phyloP scores from a whole-genome alignment of 2,329 filamentous ascomycete species.

The Calonectria honghensis region DNA sequence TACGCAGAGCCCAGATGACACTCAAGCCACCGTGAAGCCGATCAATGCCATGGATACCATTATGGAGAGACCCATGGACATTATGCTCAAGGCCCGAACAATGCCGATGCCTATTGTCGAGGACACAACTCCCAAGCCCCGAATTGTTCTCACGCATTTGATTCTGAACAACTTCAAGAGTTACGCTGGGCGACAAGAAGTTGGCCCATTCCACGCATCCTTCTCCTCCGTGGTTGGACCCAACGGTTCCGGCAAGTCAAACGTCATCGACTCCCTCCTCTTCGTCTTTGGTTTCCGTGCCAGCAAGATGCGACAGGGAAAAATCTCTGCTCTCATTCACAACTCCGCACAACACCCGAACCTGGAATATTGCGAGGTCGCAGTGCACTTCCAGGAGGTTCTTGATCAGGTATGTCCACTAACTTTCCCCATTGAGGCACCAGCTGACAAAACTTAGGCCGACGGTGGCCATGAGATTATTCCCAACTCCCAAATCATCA shows the following conservation, averaged over 20 bases:
- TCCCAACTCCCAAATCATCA: slow-evolving; percentile 88
- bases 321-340: slow-evolving; percentile 97
- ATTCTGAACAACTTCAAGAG: slow-evolving; percentile 99
- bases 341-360: slow-evolving; percentile 93
- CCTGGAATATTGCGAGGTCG: slow-evolving; percentile 93
- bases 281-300: slow-evolving; percentile 99
- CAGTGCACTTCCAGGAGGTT: slow-evolving; percentile 97
- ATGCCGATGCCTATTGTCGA: slow-evolving; percentile 81
- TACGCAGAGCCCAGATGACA: slow-evolving; percentile 55
- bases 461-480: slow-evolving; percentile 85
- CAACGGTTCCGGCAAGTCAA: slow-evolving; percentile 98
- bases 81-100: slow-evolving; percentile 89
- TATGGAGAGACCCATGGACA: slow-evolving; percentile 94
- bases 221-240: slow-evolving; percentile 99
- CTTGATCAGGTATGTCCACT: slow-evolving; percentile 80
- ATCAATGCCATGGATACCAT: slow-evolving; percentile 85
- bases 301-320: slow-evolving; percentile 99
- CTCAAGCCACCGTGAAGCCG: slow-evolving; percentile 74
- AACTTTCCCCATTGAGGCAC: too few species aligned
- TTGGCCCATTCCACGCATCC: slow-evolving; percentile 96
- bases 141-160: slow-evolving; percentile 94
- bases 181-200: slow-evolving; percentile 95
- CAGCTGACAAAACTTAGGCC: slow-evolving; percentile 70
- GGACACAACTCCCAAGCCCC: slow-evolving; percentile 84
- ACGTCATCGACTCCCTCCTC: slow-evolving; percentile 97